Conservation (phyloP, 1,139 yeast genomes). For the Saccharomyces hybrid region DNA sequence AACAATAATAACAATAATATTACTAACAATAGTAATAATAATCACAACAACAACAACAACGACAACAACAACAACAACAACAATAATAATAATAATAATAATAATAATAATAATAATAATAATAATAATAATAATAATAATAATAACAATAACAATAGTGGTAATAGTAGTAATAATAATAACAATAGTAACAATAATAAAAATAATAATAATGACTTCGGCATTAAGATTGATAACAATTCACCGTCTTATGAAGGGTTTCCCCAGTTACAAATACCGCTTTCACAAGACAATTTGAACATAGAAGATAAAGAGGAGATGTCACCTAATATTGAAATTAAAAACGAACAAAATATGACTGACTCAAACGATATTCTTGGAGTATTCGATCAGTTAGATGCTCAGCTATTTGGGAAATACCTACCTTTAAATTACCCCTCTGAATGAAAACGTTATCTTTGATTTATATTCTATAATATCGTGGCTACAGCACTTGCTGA, state of each 20-base stretch:
- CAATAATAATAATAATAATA: too few species aligned
- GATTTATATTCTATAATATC: background rate
- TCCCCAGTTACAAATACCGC: slow-evolving; percentile 1
- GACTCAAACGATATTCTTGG: slow-evolving; percentile 55
- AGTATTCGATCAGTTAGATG: slow-evolving; percentile 73
- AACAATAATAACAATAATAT: background rate
- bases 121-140: too few species aligned
- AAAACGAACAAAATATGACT: slow-evolving; percentile 8
- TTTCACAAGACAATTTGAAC: slow-evolving; percentile 1
- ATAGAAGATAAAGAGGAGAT: background rate
- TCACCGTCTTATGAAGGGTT: background rate
- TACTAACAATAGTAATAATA: background rate
- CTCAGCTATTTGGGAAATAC: slow-evolving; percentile 74
- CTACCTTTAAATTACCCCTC: slow-evolving; percentile 39
- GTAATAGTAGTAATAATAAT: background rate
- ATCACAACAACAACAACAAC: background rate
- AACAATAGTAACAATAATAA: background rate
- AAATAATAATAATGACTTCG: background rate
- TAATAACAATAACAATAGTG: background rate
- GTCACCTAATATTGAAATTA: background rate
- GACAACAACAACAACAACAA: too few species aligned
- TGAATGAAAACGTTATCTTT: background rate
- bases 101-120: too few species aligned
- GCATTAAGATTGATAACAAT: background rate
- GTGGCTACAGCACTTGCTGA: background rate